A percentile compares a stretch with the other conserved stretches of the same genome.
These are phyloP conservation scores for Mycena sp. DNA, from an alignment of 1,284 basidiomycete genomes.

Conservation along the genomic window DNA sequence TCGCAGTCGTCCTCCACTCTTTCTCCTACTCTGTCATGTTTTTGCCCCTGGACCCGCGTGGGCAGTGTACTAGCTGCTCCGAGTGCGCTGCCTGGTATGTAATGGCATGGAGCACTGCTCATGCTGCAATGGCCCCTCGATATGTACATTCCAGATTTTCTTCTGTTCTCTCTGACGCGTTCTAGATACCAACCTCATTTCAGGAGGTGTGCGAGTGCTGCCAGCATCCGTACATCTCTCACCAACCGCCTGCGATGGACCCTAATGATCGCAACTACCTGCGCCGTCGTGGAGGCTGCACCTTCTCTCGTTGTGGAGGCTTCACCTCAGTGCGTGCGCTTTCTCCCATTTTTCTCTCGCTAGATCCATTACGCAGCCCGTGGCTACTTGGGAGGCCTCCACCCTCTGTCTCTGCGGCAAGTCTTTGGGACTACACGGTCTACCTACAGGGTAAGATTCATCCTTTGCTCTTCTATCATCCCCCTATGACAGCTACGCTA, in stretches of 20 bases:
- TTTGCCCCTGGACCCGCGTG: background rate
- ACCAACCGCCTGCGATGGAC: background rate
- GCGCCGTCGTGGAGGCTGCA: background rate
- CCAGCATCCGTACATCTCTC: background rate
- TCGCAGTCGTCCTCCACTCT: no score
- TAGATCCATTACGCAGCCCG: no score
- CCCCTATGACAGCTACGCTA: no score
- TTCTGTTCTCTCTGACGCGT: background rate
- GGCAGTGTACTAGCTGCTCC: background rate
- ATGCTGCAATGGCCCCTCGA: background rate
- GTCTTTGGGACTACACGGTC: no score
- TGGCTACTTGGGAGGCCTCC: no score
- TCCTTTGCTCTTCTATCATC: no score
- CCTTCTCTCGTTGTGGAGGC: background rate
- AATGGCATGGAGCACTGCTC: background rate
- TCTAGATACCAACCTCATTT: background rate
- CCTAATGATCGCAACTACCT: slow-evolving; percentile 1
- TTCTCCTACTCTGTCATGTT: no score
- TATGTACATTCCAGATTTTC: background rate
- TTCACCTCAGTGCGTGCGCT: background rate
- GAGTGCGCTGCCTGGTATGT: background rate
- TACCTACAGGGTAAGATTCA: no score
- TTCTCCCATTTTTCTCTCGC: no score
- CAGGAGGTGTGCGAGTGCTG: background rate
- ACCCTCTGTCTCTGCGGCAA: no score